phyloP scores from a whole-genome alignment of 1,284 basidiomycete genomes.

The Ustilago esculenta region DNA sequence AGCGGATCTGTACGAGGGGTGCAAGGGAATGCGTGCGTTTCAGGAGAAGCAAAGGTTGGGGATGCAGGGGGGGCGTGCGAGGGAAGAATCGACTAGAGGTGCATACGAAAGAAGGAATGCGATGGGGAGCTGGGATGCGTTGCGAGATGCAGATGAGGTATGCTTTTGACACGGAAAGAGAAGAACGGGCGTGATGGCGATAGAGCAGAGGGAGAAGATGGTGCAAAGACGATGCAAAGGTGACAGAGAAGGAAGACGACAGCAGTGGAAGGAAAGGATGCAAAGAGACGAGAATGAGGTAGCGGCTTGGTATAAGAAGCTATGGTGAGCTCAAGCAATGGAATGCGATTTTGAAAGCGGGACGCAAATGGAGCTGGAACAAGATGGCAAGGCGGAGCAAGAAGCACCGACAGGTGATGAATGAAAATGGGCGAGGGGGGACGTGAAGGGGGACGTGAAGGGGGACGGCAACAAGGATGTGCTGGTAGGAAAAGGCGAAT shows the following conservation, averaged over 20 bases:
- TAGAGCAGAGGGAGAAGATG: background rate
- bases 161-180: constrained; percentile 12
- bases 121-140: constrained; percentile 1
- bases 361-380: constrained; percentile 1
- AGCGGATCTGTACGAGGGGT: too few relatives aligned
- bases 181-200: background rate
- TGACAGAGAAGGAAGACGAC: background rate
- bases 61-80: too few relatives aligned
- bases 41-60: background rate
- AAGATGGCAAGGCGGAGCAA: constrained; percentile 9
- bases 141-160: constrained; percentile 14
- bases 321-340: constrained; percentile 21
- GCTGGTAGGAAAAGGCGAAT: background rate
- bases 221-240: constrained; percentile 1
- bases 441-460: background rate
- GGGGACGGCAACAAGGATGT: background rate
- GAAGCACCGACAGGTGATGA: background rate
- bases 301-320: constrained; percentile 2
- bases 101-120: background rate
- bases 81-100: too few relatives aligned
- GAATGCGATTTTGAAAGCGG: constrained; percentile 11
- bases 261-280: background rate
- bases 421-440: background rate
- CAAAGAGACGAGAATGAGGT: background rate
- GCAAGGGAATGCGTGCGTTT: too few relatives aligned